These are phyloP conservation scores for Drosera spatulata DNA, from an alignment of 179 eudicot genomes.

Conservation along the genomic window DNA sequence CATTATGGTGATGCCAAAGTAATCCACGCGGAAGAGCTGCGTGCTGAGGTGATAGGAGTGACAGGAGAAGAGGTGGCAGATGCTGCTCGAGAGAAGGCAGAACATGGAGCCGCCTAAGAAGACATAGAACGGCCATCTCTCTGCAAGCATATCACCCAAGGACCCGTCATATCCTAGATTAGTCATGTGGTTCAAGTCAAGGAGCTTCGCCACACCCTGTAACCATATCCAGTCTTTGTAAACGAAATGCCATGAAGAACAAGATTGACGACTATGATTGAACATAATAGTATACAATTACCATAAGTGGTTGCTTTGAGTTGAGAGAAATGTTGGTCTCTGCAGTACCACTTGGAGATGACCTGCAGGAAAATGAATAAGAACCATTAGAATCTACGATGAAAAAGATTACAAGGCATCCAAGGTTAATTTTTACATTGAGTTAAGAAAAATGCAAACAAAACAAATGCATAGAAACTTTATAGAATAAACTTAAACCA, in stretches of 20 bases:
- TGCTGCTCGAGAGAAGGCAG: conserved; percentile 75
- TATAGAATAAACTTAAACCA: too few species aligned
- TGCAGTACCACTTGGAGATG: conserved; percentile 23
- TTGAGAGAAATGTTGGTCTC: conserved; percentile 37
- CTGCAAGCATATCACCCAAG: conserved; percentile 4
- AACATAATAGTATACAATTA: neutral
- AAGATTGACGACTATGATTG: conserved; percentile 15
- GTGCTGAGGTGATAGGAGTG: conserved; percentile 33
- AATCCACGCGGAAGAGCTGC: too few species aligned
- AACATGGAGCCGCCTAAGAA: conserved; percentile 80
- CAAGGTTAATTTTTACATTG: too few species aligned
- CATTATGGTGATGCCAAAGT: conserved; percentile 19
- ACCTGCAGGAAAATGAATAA: conserved; percentile 27
- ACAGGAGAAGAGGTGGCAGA: conserved; percentile 89
- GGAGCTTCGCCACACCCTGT: conserved; percentile 37
- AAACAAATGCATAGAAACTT: too few species aligned
- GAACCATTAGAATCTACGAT: neutral
- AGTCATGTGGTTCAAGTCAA: conserved; percentile 26
- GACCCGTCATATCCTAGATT: neutral
- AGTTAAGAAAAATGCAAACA: too few species aligned
- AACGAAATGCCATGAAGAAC: neutral
- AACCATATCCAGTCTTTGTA: neutral
- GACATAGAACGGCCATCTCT: conserved; percentile 81
- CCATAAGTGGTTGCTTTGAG: conserved; percentile 14
- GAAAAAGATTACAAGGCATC: too few species aligned